phyloP scores from a whole-genome alignment of 2,329 filamentous ascomycete genomes.

The Microcyclosporella mali region DNA sequence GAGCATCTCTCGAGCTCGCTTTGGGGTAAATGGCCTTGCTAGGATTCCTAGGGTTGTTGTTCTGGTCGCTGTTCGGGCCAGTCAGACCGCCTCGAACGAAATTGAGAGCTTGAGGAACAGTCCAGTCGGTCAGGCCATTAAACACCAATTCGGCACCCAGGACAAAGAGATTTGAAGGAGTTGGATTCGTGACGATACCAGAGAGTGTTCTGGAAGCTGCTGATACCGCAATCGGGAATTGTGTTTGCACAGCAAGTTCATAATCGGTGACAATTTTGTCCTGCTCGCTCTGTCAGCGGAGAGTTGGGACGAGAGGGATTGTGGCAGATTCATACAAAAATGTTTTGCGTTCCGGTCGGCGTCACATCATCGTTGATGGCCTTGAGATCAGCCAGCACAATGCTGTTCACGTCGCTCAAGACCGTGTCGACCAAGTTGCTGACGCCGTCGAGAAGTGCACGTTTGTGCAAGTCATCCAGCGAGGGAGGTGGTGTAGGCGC shows the following conservation, averaged over 20 bases:
- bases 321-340: too few species aligned
- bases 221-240: background rate
- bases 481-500: too few species aligned
- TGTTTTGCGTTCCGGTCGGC: too few species aligned
- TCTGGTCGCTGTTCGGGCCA: conserved; percentile 22
- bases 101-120: conserved; percentile 13
- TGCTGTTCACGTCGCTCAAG: too few species aligned
- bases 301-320: too few species aligned
- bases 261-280: conserved; percentile 3
- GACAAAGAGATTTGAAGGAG: conserved; percentile 22
- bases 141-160: conserved; percentile 22
- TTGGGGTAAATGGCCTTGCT: conserved; percentile 33
- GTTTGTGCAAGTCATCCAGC: too few species aligned
- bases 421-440: too few species aligned
- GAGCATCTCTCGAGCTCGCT: conserved; percentile 37
- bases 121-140: conserved; percentile 27
- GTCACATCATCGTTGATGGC: too few species aligned
- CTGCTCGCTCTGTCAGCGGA: too few species aligned
- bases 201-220: conserved; percentile 2
- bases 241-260: conserved; percentile 4
- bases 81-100: conserved; percentile 18
- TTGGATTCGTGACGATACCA: background rate
- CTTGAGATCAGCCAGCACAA: too few species aligned
- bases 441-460: too few species aligned
- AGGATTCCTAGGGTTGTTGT: conserved; percentile 22